These are phyloP conservation scores for Candida manassasensis DNA, from an alignment of 805 yeast genomes.

Conservation along the genomic window DNA sequence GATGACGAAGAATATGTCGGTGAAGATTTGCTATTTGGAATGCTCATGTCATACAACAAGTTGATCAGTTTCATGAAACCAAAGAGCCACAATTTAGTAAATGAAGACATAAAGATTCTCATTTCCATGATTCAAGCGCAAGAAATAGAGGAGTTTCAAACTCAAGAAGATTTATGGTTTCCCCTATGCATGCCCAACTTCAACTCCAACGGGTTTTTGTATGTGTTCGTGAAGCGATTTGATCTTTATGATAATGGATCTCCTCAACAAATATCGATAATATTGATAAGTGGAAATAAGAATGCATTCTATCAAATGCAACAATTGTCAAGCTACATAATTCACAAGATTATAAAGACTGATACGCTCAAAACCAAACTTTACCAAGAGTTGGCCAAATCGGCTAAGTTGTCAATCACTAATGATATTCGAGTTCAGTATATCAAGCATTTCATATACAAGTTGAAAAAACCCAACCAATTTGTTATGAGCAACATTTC, in stretches of 20 bases:
- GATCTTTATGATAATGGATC: conserved; percentile 16
- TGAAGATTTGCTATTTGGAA: conserved; percentile 65
- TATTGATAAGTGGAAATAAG: conserved; percentile 62
- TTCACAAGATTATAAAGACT: conserved; percentile 24
- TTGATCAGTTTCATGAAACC: conserved; percentile 74
- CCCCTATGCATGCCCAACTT: conserved; percentile 91
- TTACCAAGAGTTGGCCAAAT: conserved; percentile 18
- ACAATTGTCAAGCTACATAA: conserved; percentile 49
- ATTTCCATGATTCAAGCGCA: conserved; percentile 59
- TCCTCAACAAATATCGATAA: conserved; percentile 32
- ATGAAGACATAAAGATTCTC: conserved; percentile 74
- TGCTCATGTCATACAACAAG: conserved; percentile 58
- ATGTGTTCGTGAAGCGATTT: conserved; percentile 61
- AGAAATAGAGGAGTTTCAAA: conserved; percentile 6
- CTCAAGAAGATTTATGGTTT: conserved; percentile 78
- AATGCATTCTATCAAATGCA: conserved; percentile 77
- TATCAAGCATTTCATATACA: conserved; percentile 77
- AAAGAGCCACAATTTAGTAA: conserved; percentile 67
- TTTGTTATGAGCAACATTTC: conserved; percentile 43
- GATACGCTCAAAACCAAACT: conserved; percentile 18
- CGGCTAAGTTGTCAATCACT: conserved; percentile 15
- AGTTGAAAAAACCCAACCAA: conserved; percentile 65
- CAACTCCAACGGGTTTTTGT: conserved; percentile 81
- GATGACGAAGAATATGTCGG: conserved; percentile 15
- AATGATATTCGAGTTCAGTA: conserved; percentile 27